phyloP scores from a whole-genome alignment of 2,329 filamentous ascomycete genomes.

The Aureobasidium subglaciale region DNA sequence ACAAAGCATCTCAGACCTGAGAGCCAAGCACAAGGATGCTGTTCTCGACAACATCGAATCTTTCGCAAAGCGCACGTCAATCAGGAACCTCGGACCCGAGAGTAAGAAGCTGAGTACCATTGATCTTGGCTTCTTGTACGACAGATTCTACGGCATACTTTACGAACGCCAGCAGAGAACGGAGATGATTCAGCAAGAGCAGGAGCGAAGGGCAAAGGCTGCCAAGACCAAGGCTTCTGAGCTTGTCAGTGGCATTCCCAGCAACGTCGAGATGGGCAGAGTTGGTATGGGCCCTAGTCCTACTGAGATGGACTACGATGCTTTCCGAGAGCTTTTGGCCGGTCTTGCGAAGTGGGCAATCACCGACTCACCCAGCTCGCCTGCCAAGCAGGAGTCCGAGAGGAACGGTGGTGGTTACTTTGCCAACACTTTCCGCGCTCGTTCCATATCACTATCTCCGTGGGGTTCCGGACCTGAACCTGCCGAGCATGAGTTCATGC shows the following conservation, averaged over 20 bases:
- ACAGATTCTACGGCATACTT: slow-evolving; percentile 84
- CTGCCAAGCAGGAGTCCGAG: slow-evolving; percentile 44
- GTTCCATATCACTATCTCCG: slow-evolving; percentile 40
- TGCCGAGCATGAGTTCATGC: slow-evolving; percentile 91
- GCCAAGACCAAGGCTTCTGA: slow-evolving; percentile 49
- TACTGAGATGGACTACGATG: slow-evolving; percentile 94
- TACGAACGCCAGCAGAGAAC: slow-evolving; percentile 87
- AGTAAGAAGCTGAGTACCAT: slow-evolving; percentile 83
- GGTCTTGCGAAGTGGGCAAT: slow-evolving; percentile 86
- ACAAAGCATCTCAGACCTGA: slow-evolving; percentile 79
- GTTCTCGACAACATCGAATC: slow-evolving; percentile 94
- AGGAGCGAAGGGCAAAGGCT: slow-evolving; percentile 59
- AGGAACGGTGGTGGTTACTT: slow-evolving; percentile 55
- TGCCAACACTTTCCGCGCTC: slow-evolving; percentile 34
- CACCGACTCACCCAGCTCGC: slow-evolving; percentile 68
- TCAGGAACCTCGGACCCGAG: slow-evolving; percentile 89
- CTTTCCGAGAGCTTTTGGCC: slow-evolving; percentile 88
- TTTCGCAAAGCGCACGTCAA: slow-evolving; percentile 93
- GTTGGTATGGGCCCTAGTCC: slow-evolving; percentile 85
- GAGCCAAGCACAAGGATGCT: slow-evolving; percentile 86
- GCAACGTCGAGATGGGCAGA: slow-evolving; percentile 67
- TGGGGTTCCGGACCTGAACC: slow-evolving; percentile 61
- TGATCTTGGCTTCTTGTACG: slow-evolving; percentile 84
- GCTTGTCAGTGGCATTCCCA: slow-evolving; percentile 40
- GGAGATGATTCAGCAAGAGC: slow-evolving; percentile 57